Evolutionary conservation across 2,329 filamentous ascomycete species (phyloP).

Genomic region (Lachnellula hyalina): DNA sequence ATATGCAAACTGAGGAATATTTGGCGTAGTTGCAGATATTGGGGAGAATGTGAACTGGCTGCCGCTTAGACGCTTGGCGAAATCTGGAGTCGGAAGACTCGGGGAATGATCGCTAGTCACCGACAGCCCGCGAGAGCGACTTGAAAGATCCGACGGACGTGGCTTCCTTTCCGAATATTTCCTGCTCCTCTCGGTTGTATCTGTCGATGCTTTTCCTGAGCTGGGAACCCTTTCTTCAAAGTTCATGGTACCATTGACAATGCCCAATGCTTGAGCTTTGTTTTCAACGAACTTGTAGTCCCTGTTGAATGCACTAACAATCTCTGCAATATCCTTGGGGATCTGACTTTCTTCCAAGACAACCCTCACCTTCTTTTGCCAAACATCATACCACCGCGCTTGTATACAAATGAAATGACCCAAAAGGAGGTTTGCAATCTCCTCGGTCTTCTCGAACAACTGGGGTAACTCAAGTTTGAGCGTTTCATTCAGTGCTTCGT

Average conservation of each 20-base stretch:
- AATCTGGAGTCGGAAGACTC: conserved; percentile 60
- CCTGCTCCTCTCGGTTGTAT: conserved; percentile 36
- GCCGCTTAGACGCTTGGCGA: conserved; percentile 59
- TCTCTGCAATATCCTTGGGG: conserved; percentile 63
- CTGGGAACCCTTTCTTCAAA: conserved; percentile 10
- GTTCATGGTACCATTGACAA: conserved; percentile 68
- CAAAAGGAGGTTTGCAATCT: conserved; percentile 76
- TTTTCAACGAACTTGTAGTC: conserved; percentile 76
- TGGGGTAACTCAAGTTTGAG: conserved; percentile 87
- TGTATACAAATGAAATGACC: conserved; percentile 82
- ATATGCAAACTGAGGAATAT: conserved; percentile 47
- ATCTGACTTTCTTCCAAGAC: conserved; percentile 63
- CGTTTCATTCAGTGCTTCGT: conserved; percentile 77
- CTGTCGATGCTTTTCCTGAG: conserved; percentile 31
- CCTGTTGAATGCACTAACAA: conserved; percentile 70
- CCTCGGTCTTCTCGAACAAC: conserved; percentile 75
- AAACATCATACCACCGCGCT: conserved; percentile 73
- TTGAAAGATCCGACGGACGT: conserved; percentile 29
- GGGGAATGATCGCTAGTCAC: conserved; percentile 59
- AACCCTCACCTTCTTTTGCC: conserved; percentile 75
- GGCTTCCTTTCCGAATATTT: conserved; percentile 28
- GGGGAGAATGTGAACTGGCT: conserved; percentile 57
- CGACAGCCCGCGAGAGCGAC: conserved; percentile 53
- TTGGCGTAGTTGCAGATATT: conserved; percentile 38
- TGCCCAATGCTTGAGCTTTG: conserved; percentile 63